Evolutionary conservation across 345 rosid species (phyloP), one percentile per base, ranked within the genome.

Genomic region (Isatis tinctoria): DNA sequence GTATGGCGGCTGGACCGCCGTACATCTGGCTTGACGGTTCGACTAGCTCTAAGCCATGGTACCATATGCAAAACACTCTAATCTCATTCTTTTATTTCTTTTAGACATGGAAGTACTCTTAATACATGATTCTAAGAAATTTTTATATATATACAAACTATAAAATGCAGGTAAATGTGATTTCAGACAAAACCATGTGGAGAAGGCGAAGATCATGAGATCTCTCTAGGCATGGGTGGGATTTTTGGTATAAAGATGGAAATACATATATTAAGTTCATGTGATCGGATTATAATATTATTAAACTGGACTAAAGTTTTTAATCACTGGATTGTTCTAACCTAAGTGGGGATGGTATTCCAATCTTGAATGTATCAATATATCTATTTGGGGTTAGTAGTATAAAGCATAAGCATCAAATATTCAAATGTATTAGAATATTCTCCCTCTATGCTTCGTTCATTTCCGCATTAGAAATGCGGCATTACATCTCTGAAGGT

Each of bases 151-250:
- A 22, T 22, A 22, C n/a, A 49, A 24, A 49, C 30, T 1, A 49
- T 51, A 22, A 51, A 51, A 51, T 22, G 30, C 30, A 51, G 56
- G 56, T 51, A 10, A 51, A 51, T 22, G 56, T 51, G 17, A 40
- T 47, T 67, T 59, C 51, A 59, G 60, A 53, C 36, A 59, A 49
- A 67, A 48, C 45, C 54, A 59, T 26, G 37, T 28, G 67, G 71
- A 54, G 48, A 73, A 33, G 71, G 20, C 11, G 65, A 67, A 9
- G 73, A 28, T 74, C 17, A 37, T 8, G 60, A 39, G 45, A 49
- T 59, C 32, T 49, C 32, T 37, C 5, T 74, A 58, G 51, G 10
- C 67, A 30, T 74, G 36, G 45, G 53, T 48, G 61, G 37, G 73
- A 58, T 20, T 47, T 67, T 47, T 27, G 54, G 37, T 60, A 48